Conservation (phyloP, 257 asterid genomes). For the Gynochthodes officinalis region DNA sequence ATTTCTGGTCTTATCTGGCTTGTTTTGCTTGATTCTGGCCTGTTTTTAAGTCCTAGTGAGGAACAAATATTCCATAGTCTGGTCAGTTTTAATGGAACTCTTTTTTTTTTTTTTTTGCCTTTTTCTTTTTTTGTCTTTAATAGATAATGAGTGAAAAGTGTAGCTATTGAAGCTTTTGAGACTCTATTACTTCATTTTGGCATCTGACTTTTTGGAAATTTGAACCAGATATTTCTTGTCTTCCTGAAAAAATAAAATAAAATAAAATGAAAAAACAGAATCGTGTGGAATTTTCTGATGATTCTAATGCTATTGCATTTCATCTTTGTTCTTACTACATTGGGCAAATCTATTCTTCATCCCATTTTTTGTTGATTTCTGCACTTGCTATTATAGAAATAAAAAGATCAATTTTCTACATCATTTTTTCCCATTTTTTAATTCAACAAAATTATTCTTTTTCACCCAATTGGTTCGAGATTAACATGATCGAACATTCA, state of each 20-base stretch:
- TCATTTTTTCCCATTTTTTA: too few species aligned
- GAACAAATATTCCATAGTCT: neutral
- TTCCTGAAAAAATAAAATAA: too few species aligned
- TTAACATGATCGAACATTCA: constrained; percentile 44
- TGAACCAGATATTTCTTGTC: neutral
- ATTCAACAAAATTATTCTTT: too few species aligned
- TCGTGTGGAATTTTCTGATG: neutral
- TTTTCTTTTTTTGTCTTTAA: too few species aligned
- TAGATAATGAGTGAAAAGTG: neutral
- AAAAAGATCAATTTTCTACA: too few species aligned
- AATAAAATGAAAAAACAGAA: neutral
- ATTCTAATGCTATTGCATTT: neutral
- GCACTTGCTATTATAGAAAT: neutral
- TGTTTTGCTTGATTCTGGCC: neutral
- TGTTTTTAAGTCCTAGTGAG: neutral
- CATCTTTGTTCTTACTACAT: neutral
- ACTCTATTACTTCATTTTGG: neutral
- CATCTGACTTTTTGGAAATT: neutral
- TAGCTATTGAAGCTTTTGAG: neutral
- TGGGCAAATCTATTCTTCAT: neutral
- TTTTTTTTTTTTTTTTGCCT: too few species aligned
- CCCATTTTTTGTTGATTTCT: neutral
- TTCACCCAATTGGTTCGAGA: too few species aligned
- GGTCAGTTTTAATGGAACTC: neutral
- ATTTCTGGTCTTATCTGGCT: neutral